Evolutionary conservation across 257 asterid species (phyloP).

Genomic region (Salvia miltiorrhiza): DNA sequence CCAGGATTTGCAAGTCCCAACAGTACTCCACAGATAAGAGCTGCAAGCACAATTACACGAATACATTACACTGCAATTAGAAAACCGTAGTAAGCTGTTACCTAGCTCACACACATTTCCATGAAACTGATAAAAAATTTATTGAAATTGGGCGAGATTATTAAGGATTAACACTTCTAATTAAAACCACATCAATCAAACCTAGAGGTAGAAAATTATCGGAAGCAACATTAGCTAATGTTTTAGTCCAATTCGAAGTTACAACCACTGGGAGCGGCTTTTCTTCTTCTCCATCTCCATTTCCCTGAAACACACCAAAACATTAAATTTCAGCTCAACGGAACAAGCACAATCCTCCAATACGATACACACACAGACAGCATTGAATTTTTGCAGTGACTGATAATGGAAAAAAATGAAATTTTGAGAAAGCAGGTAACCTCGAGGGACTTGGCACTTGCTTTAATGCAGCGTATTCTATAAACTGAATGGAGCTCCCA

Average conservation of each 20-base stretch:
- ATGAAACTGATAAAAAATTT: neutral
- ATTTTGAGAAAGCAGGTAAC: slow-evolving; percentile 22
- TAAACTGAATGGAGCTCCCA: slow-evolving; percentile 35
- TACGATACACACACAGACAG: neutral
- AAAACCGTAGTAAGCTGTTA: neutral
- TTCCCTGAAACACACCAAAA: slow-evolving; percentile 44
- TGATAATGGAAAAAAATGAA: neutral
- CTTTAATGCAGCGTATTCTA: slow-evolving; percentile 33
- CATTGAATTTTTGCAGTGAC: neutral
- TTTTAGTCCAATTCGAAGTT: slow-evolving; percentile 40
- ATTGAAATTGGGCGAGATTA: neutral
- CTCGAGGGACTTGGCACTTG: slow-evolving; percentile 42
- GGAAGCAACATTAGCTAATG: slow-evolving; percentile 47
- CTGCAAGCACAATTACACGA: slow-evolving; percentile 39
- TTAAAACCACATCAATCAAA: slow-evolving; percentile 22
- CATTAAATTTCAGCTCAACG: slow-evolving; percentile 5
- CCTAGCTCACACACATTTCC: neutral
- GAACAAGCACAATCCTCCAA: slow-evolving; percentile 4
- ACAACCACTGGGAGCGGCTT: slow-evolving; percentile 22
- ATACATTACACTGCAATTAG: slow-evolving; percentile 17
- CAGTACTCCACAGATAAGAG: slow-evolving; percentile 78
- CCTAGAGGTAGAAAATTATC: slow-evolving; percentile 82
- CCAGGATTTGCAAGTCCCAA: slow-evolving; percentile 81
- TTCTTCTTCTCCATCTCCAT: slow-evolving; percentile 39
- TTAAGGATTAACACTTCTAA: neutral